phyloP scores from a whole-genome alignment of 2,329 filamentous ascomycete genomes.

The Microthyrium microscopicum region DNA sequence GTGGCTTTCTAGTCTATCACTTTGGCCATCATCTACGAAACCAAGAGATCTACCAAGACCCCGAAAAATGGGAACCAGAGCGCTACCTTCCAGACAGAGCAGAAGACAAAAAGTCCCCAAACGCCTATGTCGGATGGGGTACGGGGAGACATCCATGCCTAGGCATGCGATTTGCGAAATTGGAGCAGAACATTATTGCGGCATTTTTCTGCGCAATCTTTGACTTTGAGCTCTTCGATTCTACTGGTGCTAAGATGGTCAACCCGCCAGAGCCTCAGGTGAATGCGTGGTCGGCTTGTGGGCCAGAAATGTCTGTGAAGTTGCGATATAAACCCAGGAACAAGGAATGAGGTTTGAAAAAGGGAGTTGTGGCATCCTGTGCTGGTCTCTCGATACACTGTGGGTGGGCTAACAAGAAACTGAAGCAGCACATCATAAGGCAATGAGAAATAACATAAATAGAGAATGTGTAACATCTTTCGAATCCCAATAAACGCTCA shows the following conservation, averaged over 20 bases:
- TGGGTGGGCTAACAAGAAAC: too few species aligned
- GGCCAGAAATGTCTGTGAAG: too few species aligned
- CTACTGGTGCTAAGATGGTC: constrained; percentile 17
- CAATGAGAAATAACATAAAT: too few species aligned
- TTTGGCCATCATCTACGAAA: constrained; percentile 34
- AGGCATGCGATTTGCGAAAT: constrained; percentile 32
- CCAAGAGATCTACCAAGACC: constrained; percentile 31
- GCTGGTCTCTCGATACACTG: too few species aligned
- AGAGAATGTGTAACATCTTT: too few species aligned
- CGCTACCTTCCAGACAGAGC: constrained; percentile 30
- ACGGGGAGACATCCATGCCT: constrained; percentile 27
- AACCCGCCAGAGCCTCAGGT: constrained; percentile 18
- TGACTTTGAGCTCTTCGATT: constrained; percentile 28
- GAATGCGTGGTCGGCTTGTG: too few species aligned
- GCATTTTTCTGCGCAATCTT: constrained; percentile 34
- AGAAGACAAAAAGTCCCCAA: constrained; percentile 28
- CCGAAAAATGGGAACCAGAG: constrained; percentile 32
- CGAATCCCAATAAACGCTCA: too few species aligned
- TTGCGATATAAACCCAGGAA: too few species aligned
- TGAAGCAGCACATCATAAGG: too few species aligned
- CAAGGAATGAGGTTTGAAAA: too few species aligned
- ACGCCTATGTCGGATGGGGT: constrained; percentile 23
- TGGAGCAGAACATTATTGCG: constrained; percentile 34
- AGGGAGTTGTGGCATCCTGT: too few species aligned
- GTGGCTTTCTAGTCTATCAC: constrained; percentile 18